Base-by-base conservation (phyloP, 2,329 filamentous ascomycete genomes). In the Ceratocystis ficicola region DNA sequence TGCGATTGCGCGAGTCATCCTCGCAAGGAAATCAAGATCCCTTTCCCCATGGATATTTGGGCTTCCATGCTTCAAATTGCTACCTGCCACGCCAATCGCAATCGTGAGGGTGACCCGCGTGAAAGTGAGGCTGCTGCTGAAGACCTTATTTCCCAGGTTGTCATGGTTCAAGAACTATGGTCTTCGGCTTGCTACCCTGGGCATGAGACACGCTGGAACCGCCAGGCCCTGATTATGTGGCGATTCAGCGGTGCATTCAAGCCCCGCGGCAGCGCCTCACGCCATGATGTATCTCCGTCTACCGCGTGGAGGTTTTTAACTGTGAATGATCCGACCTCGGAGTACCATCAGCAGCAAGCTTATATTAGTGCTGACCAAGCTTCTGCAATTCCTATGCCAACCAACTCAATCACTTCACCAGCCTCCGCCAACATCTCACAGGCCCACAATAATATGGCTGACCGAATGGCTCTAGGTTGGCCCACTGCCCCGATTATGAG, bases 111-210 rank as follows among this genome's bases (percentile, higher is more conserved):
- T n/a, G 36, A 41, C 36, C 10, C 36, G 36, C 71, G 73, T 12
- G 72, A 69, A n/a, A 73, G 75, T 2, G 70, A 66, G 17, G 52
- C 44, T 65, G 68, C 65, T 70, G 57, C 61, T 20, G 67, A 68
- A 20, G 50, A 68, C 48, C 62, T 66, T 1, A 59, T 68, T 20
- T 65, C 68, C 3, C 65, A 68, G 55, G 83, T 86, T 59, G 82
- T 82, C 72, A 86, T 86, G 84, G 83, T 85, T 72, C 84, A 87
- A 72, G 84, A 86, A 75, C 78, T 86, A 44, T 85, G 81, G 79
- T 86, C 82, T 2, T 75, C 75, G 69, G 73, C 81, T 3, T 79
- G 79, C 5, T 77, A 78, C 66, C 75, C 74, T 17, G 72, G 72
- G 59, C 62, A 64, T 65, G 67, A 44, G 55, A 55, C 70, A 63